Conservation (phyloP, 2,329 filamentous ascomycete genomes). For the Trichoderma cornu-damae region DNA sequence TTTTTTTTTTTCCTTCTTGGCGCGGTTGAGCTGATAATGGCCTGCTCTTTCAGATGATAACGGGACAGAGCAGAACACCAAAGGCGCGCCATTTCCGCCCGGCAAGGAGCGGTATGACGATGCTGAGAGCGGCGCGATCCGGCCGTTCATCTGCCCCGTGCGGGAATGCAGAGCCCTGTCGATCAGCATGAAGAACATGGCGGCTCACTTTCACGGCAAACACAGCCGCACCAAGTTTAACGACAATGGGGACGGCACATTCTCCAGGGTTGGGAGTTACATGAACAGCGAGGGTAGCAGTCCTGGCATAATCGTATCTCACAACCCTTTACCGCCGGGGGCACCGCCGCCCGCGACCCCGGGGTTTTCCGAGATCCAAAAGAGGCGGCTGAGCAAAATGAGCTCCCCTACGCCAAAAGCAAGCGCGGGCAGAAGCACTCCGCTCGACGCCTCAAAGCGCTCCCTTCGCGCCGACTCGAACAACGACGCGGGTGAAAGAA, state of each 20-base stretch:
- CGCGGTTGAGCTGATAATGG: too few species aligned
- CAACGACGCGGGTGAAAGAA: neutral
- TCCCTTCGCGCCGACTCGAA: neutral
- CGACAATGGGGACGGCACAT: slow-evolving; percentile 39
- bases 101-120: slow-evolving; percentile 4
- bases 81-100: slow-evolving; percentile 1
- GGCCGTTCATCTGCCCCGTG: slow-evolving; percentile 36
- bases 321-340: slow-evolving; percentile 22
- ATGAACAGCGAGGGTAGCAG: slow-evolving; percentile 21
- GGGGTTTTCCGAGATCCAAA: neutral
- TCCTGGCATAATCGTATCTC: slow-evolving; percentile 30
- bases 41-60: neutral
- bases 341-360: slow-evolving; percentile 19
- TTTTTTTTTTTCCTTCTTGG: too few species aligned
- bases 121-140: slow-evolving; percentile 15
- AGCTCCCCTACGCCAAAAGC: neutral
- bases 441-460: slow-evolving; percentile 1
- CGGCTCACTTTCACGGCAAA: slow-evolving; percentile 15
- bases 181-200: slow-evolving; percentile 22
- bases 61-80: neutral
- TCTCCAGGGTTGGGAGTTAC: slow-evolving; percentile 30
- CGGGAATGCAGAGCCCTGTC: slow-evolving; percentile 34
- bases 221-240: slow-evolving; percentile 27
- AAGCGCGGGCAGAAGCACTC: neutral
- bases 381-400: neutral